Conservation (phyloP, 2,329 filamentous ascomycete species). For the Leptographium wingfieldii region DNA sequence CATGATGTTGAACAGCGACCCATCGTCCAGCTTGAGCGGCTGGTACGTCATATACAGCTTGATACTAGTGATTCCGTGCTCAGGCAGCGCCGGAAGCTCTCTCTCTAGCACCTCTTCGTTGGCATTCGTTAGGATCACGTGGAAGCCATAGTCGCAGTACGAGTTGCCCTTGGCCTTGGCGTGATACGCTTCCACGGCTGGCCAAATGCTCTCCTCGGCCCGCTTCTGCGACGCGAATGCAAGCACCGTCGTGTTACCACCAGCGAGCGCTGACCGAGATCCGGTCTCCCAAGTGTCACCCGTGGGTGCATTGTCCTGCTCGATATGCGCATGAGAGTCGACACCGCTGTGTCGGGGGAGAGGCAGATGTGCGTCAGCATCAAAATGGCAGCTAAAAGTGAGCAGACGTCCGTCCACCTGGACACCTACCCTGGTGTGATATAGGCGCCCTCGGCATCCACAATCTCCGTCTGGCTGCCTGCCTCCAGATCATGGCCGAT, state of each 20-base stretch:
- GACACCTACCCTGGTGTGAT: slow-evolving; percentile 23
- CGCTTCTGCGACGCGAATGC: slow-evolving; percentile 42
- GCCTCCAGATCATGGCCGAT: slow-evolving; percentile 26
- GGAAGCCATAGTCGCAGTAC: slow-evolving; percentile 45
- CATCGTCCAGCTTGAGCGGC: slow-evolving; percentile 33
- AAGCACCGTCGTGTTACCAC: slow-evolving; percentile 45
- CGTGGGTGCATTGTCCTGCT: slow-evolving; percentile 20
- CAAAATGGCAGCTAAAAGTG: background rate
- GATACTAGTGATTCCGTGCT: slow-evolving; percentile 29
- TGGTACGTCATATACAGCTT: slow-evolving; percentile 42
- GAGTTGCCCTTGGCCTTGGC: slow-evolving; percentile 49
- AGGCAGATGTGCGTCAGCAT: background rate
- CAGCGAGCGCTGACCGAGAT: slow-evolving; percentile 39
- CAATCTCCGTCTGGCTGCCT: slow-evolving; percentile 20
- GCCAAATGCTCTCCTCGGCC: slow-evolving; percentile 35
- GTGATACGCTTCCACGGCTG: slow-evolving; percentile 59
- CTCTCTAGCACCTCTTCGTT: slow-evolving; percentile 26
- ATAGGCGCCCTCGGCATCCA: slow-evolving; percentile 32
- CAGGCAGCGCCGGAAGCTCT: slow-evolving; percentile 27
- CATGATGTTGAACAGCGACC: slow-evolving; percentile 37
- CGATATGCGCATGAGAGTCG: slow-evolving; percentile 24
- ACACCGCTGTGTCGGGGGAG: slow-evolving; percentile 18
- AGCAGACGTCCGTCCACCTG: background rate
- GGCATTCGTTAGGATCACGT: slow-evolving; percentile 36
- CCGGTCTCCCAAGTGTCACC: slow-evolving; percentile 27